Evolutionary conservation across 495 filamentous ascomycete genomes (phyloP).

Genomic region (Bombardia bombarda): DNA sequence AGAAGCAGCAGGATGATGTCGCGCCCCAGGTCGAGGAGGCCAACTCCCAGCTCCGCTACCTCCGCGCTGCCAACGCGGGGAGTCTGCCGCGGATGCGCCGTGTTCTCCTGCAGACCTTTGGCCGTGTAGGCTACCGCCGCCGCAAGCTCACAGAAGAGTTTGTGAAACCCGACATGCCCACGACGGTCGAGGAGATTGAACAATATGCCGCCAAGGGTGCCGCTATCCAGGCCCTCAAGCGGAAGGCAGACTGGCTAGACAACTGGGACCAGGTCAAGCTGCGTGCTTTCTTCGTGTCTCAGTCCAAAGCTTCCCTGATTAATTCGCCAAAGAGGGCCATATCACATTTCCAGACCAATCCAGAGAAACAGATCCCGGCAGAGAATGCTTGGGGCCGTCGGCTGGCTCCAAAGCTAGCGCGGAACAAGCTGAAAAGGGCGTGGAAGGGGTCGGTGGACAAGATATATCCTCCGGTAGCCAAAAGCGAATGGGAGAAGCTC

Average conservation of each 20-base stretch:
- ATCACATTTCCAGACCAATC: slow-evolving; percentile 32
- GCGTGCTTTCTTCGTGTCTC: slow-evolving; percentile 17
- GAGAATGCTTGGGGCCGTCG: slow-evolving; percentile 57
- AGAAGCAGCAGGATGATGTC: slow-evolving; percentile 3
- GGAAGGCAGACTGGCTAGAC: slow-evolving; percentile 32
- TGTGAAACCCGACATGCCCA: slow-evolving; percentile 28
- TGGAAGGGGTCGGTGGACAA: slow-evolving; percentile 48
- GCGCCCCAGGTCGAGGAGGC: slow-evolving; percentile 19
- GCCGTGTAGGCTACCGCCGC: slow-evolving; percentile 60
- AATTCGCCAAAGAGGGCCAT: slow-evolving; percentile 24
- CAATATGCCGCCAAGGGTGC: slow-evolving; percentile 1
- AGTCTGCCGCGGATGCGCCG: slow-evolving; percentile 51
- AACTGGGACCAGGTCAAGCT: slow-evolving; percentile 32
- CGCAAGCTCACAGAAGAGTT: slow-evolving; percentile 51
- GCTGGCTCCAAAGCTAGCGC: slow-evolving; percentile 40
- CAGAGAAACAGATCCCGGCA: slow-evolving; percentile 44
- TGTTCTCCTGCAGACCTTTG: slow-evolving; percentile 63
- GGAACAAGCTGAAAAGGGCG: slow-evolving; percentile 53
- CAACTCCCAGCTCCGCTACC: slow-evolving; percentile 25
- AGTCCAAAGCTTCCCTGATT: slow-evolving; percentile 4
- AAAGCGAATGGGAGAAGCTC: slow-evolving; percentile 56
- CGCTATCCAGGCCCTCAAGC: neutral
- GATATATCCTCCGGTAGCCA: slow-evolving; percentile 65
- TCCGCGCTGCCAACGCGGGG: slow-evolving; percentile 47
- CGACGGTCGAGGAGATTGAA: slow-evolving; percentile 28